Percentiles rank a stretch among this genome's conserved stretches.
These are phyloP conservation scores for Scalesia atractyloides DNA, from an alignment of 129 eudicot genomes.

Conservation along the genomic window DNA sequence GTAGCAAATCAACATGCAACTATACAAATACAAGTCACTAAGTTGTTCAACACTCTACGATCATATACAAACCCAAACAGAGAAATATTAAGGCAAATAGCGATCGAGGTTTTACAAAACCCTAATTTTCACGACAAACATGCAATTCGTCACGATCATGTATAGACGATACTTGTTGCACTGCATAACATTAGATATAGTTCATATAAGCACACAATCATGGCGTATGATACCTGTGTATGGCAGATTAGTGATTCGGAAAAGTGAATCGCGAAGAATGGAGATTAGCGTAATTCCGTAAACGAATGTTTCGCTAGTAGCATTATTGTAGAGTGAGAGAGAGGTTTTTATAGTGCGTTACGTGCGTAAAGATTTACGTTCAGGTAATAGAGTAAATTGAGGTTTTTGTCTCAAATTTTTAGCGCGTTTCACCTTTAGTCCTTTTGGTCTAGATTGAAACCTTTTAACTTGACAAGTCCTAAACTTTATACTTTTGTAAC, in stretches of 20 bases:
- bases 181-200: neutral
- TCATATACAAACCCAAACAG: too few species aligned
- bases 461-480: too few species aligned
- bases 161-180: neutral
- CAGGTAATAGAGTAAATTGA: too few species aligned
- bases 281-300: neutral
- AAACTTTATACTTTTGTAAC: too few species aligned
- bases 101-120: slow-evolving; percentile 1
- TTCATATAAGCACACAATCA: slow-evolving; percentile 3
- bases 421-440: too few species aligned
- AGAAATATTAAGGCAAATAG: too few species aligned
- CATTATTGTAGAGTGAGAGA: neutral
- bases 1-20: too few species aligned
- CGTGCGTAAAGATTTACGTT: neutral
- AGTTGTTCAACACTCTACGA: too few species aligned
- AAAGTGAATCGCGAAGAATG: neutral
- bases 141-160: slow-evolving; percentile 15
- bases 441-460: too few species aligned
- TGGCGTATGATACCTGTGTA: slow-evolving; percentile 8
- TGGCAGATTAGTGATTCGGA: neutral
- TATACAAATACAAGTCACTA: too few species aligned
- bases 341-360: neutral
- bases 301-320: neutral
- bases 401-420: too few species aligned
- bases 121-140: neutral